These are phyloP conservation scores for Colletotrichum spaethianum DNA, from an alignment of 2,329 filamentous ascomycete species.

Conservation along the genomic window DNA sequence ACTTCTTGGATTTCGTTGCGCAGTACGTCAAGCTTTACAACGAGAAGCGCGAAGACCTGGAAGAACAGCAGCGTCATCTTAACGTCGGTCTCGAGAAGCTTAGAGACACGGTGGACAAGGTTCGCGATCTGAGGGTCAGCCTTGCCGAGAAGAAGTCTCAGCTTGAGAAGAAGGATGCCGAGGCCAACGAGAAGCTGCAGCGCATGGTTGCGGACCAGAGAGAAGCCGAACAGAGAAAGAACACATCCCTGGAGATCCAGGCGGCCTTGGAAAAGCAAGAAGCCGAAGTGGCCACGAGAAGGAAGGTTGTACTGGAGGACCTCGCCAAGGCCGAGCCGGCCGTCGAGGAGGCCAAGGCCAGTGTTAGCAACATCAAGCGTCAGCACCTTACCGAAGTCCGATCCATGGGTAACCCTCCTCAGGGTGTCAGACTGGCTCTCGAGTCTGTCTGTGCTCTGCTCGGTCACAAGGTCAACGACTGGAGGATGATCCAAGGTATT, in stretches of 20 bases:
- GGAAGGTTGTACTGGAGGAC: constrained; percentile 88
- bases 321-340: constrained; percentile 93
- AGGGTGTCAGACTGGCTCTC: constrained; percentile 90
- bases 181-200: constrained; percentile 97
- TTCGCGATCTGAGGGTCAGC: constrained; percentile 90
- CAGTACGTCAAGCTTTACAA: constrained; percentile 98
- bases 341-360: constrained; percentile 92
- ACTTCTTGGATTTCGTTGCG: constrained; percentile 97
- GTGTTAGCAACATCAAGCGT: constrained; percentile 98
- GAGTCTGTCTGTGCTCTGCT: constrained; percentile 97
- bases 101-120: constrained; percentile 96
- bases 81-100: constrained; percentile 99
- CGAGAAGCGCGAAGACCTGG: constrained; percentile 97
- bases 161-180: constrained; percentile 91
- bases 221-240: constrained; percentile 93
- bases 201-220: constrained; percentile 97
- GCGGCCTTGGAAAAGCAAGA: constrained; percentile 90
- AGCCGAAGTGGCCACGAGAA: constrained; percentile 85
- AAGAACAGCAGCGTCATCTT: constrained; percentile 98
- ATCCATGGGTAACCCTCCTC: constrained; percentile 94
- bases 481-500: constrained; percentile 91
- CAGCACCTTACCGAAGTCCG: constrained; percentile 97
- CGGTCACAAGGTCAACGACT: constrained; percentile 89
- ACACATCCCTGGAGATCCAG: constrained; percentile 90
- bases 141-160: constrained; percentile 95